Base-by-base conservation (phyloP, 352 stramenopile species). In the Aphanomyces stellatus region DNA sequence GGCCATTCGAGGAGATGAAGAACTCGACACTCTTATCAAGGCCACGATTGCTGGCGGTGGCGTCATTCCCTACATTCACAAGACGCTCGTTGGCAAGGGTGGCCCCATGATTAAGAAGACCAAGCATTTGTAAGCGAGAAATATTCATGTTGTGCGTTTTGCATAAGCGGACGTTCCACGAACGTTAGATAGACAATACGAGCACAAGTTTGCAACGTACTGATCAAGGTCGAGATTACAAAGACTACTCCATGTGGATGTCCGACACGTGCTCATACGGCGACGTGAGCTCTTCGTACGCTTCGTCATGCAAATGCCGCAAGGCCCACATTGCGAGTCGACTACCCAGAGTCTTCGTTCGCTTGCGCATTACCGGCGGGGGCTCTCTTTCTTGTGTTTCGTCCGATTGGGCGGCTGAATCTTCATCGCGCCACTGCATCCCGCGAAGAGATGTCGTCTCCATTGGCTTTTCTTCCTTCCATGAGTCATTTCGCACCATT, bases 61-160 rank as follows among this genome's bases (percentile, higher is more conserved):
- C 89, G 98, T 99, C 62, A 99, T 99, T 73, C 98, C 98, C 34
- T 93, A 99, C 83, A 99, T 99, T 77, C 98, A 99, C 93, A 99
- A 99, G 84, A 98, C 93, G 53, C 94, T 99, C 53, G 99, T 99
- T 78, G 99, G 98, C 87, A 99, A 99, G 87, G 81, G 74, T 40
- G 25, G 34, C 25, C 33, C 33, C n/a, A 79, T 90, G 71, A 81
- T 78, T 61, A 95, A 95, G 77, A 93, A 95, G 80, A n/a, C n/a
- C n/a, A 91, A 90, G 67, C 76, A 81, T 51, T 75, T 81, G 55
- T 78, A 90, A 64, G 35, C 6, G 19, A 17, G 49, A 30, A 51
- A 33, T 17, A 43, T 43, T 43, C 17, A 43, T 17, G 10, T 43
- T 17, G 17, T 17, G 17, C 37, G 37, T 43, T 17, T 17, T 43